Evolutionary conservation across 2,329 filamentous ascomycete genomes (phyloP).

Genomic region (Colletotrichum kahawae): DNA sequence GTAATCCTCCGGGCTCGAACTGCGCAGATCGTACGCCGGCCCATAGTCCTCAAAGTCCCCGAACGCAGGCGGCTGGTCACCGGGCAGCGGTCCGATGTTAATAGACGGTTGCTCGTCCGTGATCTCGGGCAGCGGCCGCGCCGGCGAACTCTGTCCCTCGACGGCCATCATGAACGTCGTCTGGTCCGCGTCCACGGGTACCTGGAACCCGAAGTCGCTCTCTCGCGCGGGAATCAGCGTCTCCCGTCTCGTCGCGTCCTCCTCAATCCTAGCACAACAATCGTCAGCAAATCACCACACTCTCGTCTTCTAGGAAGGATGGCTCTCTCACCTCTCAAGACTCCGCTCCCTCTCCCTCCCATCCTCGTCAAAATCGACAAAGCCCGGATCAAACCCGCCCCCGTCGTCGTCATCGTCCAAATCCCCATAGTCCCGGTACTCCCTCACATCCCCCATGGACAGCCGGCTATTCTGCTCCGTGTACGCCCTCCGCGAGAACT

Average conservation of each 20-base stretch:
- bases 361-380: slow-evolving; percentile 30
- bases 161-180: slow-evolving; percentile 55
- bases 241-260: slow-evolving; percentile 43
- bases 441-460: slow-evolving; percentile 61
- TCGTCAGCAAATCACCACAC: slow-evolving; percentile 21
- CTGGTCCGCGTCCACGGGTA: slow-evolving; percentile 53
- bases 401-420: slow-evolving; percentile 48
- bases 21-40: slow-evolving; percentile 7
- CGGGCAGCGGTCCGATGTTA: not conserved
- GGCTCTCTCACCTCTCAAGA: slow-evolving; percentile 44
- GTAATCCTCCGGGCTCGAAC: slow-evolving; percentile 41
- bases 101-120: slow-evolving; percentile 23
- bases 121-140: slow-evolving; percentile 14
- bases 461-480: slow-evolving; percentile 52
- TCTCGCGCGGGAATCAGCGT: slow-evolving; percentile 43
- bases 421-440: slow-evolving; percentile 46
- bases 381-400: slow-evolving; percentile 54
- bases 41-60: not conserved
- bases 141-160: slow-evolving; percentile 26
- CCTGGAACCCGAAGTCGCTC: slow-evolving; percentile 57
- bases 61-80: slow-evolving; percentile 22
- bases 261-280: slow-evolving; percentile 34
- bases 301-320: not conserved
- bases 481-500: slow-evolving; percentile 59
- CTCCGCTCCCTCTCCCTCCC: slow-evolving; percentile 44